Conservation (phyloP, 352 stramenopile genomes). For the Phytophthora foliorum region DNA sequence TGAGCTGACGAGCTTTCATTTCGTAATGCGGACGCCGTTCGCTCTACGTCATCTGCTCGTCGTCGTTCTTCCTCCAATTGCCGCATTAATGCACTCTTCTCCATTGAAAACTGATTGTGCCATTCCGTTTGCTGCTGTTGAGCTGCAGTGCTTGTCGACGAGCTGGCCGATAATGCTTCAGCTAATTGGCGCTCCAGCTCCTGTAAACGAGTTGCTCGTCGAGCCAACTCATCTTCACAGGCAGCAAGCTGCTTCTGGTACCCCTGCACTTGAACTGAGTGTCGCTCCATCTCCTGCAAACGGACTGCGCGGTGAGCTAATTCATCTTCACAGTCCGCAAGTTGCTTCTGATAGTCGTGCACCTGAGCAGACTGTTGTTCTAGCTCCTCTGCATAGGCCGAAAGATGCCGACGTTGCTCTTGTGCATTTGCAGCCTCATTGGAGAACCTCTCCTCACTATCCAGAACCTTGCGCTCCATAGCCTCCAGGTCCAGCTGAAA, state of each 20-base stretch:
- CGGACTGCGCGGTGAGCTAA: conserved; percentile 32
- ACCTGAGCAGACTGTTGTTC: conserved; percentile 29
- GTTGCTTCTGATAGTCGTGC: conserved; percentile 45
- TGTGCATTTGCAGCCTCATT: conserved; percentile 49
- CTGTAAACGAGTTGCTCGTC: conserved; percentile 40
- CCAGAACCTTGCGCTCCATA: conserved; percentile 55
- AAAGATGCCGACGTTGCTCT: conserved; percentile 46
- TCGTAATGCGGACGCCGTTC: conserved; percentile 38
- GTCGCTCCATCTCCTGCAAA: conserved; percentile 54
- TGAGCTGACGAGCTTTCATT: conserved; percentile 37
- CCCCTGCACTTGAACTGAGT: conserved; percentile 44
- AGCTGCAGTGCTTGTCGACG: conserved; percentile 44
- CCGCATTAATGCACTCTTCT: conserved; percentile 58
- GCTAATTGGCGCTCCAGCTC: conserved; percentile 62
- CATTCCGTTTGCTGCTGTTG: conserved; percentile 53
- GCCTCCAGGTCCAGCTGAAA: conserved; percentile 62
- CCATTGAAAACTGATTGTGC: conserved; percentile 48
- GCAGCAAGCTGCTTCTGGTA: conserved; percentile 34
- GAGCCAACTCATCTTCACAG: conserved; percentile 35
- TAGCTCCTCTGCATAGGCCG: conserved; percentile 37
- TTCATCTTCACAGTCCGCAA: conserved; percentile 35
- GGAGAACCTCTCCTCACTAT: conserved; percentile 46
- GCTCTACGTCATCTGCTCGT: conserved; percentile 44
- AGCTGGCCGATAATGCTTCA: conserved; percentile 36
- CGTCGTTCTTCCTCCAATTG: conserved; percentile 55